A percentile compares a stretch with the other conserved stretches of the same genome.
Conservation (phyloP, 768 basidiomycete species). For the Rhodotorula babjevae region DNA sequence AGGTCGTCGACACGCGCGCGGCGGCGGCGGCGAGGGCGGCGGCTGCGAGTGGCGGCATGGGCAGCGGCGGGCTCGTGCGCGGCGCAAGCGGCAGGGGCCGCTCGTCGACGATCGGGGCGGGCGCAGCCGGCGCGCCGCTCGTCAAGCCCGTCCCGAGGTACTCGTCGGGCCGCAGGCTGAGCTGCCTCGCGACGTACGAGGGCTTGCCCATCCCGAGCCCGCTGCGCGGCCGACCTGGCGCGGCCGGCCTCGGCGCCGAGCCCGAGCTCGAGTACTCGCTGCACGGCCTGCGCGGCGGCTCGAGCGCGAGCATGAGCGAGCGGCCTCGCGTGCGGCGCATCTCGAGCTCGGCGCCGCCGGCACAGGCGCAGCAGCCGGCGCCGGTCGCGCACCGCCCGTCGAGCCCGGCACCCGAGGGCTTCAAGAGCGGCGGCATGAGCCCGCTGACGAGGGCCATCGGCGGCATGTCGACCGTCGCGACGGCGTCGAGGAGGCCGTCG, state of each 20-base stretch:
- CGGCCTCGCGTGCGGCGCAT: neutral
- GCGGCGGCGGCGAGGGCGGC: neutral
- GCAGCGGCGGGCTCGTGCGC: neutral
- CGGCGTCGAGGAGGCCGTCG: neutral
- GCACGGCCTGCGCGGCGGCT: neutral
- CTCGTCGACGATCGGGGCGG: neutral
- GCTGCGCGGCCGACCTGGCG: neutral
- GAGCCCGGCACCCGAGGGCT: neutral
- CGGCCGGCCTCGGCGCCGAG: neutral
- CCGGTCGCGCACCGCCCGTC: neutral
- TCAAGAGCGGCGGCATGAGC: neutral
- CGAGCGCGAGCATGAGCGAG: neutral
- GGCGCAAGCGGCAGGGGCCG: neutral
- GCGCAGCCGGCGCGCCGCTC: neutral
- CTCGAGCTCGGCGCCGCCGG: neutral
- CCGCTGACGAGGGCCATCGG: neutral
- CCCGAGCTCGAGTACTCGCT: constrained; percentile 1
- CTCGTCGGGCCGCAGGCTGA: neutral
- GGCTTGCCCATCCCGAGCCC: neutral
- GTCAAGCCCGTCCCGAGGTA: neutral
- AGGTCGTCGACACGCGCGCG: neutral
- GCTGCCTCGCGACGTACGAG: neutral
- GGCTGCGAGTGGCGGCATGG: no score
- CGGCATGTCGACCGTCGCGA: neutral
- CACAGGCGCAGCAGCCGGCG: neutral